Conservation (phyloP, 352 stramenopile genomes). For the Achlya hypogyna region DNA sequence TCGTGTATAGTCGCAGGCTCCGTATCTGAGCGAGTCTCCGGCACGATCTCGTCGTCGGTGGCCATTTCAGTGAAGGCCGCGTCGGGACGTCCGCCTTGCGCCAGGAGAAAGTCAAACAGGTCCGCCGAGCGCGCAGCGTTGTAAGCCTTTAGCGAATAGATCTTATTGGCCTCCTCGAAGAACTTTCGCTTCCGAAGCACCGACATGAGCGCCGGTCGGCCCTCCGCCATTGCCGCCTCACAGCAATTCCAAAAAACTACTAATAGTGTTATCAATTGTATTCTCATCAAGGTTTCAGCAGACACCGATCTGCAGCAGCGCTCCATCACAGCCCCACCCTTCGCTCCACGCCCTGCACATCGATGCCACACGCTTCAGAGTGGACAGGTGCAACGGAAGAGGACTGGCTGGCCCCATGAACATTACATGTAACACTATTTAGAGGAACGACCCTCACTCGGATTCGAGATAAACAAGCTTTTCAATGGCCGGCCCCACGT, state of each 20-base stretch:
- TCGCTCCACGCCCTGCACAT: too few species aligned
- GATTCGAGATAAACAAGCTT: too few species aligned
- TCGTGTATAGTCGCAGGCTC: too few species aligned
- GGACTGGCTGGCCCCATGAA: too few species aligned
- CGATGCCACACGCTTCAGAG: too few species aligned
- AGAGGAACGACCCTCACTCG: too few species aligned
- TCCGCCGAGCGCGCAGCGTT: neutral
- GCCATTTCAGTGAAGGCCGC: neutral
- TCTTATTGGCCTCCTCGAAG: conserved; percentile 40
- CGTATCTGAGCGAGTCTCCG: neutral
- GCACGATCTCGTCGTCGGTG: neutral
- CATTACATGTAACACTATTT: too few species aligned
- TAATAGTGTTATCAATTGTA: neutral
- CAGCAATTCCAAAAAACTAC: neutral
- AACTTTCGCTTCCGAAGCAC: conserved; percentile 71
- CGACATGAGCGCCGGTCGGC: neutral
- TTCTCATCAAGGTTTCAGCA: neutral
- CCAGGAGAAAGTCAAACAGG: conserved; percentile 1
- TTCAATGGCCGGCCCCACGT: too few species aligned
- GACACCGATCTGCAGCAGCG: neutral
- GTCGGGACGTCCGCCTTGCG: neutral
- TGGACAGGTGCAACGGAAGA: too few species aligned
- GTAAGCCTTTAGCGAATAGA: neutral
- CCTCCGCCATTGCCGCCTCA: neutral
- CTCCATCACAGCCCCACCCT: neutral